phyloP scores from a whole-genome alignment of 257 asterid species.

The Plantago major region DNA sequence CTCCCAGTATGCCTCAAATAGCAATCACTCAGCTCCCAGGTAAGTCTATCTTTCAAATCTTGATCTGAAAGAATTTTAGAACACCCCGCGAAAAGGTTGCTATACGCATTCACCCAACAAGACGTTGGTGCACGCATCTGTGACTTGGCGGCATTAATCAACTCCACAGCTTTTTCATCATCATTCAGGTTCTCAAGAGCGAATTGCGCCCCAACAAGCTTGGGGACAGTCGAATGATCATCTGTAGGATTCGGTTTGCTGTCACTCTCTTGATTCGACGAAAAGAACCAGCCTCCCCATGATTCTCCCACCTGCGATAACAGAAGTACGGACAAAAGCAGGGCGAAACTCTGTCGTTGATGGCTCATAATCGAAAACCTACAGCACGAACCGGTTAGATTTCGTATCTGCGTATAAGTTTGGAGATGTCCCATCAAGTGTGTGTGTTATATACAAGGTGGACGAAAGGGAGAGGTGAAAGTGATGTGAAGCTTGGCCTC shows the following conservation, averaged over 20 bases:
- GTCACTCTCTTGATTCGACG: constrained; percentile 10
- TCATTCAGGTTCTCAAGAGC: constrained; percentile 38
- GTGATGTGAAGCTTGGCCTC: too few species aligned
- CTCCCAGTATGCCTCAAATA: constrained; percentile 50
- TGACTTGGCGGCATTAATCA: constrained; percentile 30
- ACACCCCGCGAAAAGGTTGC: constrained; percentile 42
- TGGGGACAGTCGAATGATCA: constrained; percentile 1
- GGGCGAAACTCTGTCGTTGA: not conserved
- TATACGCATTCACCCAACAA: constrained; percentile 53
- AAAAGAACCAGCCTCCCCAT: constrained; percentile 34
- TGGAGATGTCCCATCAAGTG: too few species aligned
- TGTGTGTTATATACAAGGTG: too few species aligned
- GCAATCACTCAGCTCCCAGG: constrained; percentile 66
- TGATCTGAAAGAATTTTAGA: constrained; percentile 38
- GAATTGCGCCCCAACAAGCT: constrained; percentile 36
- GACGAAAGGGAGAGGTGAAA: too few species aligned
- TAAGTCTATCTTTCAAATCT: constrained; percentile 45
- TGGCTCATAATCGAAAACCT: constrained; percentile 4
- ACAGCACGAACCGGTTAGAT: not conserved
- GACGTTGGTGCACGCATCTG: constrained; percentile 34
- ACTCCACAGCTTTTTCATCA: constrained; percentile 29
- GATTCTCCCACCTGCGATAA: constrained; percentile 25
- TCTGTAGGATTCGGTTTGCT: constrained; percentile 6
- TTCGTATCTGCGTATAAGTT: too few species aligned
- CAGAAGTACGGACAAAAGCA: constrained; percentile 23